Conservation (phyloP, 2,329 filamentous ascomycete genomes). For the Aspergillus persii region DNA sequence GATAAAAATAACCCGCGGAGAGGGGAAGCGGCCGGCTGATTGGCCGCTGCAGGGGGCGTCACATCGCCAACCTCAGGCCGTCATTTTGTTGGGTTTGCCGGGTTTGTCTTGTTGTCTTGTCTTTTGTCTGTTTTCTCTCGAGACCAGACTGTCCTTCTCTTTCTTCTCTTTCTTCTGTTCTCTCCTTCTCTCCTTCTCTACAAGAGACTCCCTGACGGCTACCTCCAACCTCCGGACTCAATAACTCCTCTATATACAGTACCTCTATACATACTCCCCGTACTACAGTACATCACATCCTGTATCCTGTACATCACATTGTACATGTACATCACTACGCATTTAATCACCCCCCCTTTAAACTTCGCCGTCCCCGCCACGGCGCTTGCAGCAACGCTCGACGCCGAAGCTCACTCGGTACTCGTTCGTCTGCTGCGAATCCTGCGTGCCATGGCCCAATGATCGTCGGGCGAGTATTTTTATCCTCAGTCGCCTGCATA, state of each 20-base stretch:
- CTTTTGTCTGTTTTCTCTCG: no score
- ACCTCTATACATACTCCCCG: no score
- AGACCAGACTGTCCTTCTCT: no score
- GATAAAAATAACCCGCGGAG: neutral
- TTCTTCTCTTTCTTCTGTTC: no score
- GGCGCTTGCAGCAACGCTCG: conserved; percentile 4
- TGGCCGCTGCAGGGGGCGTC: conserved; percentile 18
- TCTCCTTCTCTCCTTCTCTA: no score
- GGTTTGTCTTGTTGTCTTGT: neutral
- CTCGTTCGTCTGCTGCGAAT: neutral
- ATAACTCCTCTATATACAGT: no score
- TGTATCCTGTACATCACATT: no score
- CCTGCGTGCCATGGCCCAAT: neutral
- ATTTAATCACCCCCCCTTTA: neutral
- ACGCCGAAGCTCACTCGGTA: neutral
- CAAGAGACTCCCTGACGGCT: no score
- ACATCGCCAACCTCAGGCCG: neutral
- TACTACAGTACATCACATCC: no score
- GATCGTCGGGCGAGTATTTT: neutral
- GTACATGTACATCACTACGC: no score
- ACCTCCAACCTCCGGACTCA: no score
- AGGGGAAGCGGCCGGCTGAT: conserved; percentile 6
- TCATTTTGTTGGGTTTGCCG: neutral
- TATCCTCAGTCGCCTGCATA: neutral
- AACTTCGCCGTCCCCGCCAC: conserved; percentile 4